Evolutionary conservation across 2,329 filamentous ascomycete genomes (phyloP).

Genomic region (Ceratocystis albifundus): DNA sequence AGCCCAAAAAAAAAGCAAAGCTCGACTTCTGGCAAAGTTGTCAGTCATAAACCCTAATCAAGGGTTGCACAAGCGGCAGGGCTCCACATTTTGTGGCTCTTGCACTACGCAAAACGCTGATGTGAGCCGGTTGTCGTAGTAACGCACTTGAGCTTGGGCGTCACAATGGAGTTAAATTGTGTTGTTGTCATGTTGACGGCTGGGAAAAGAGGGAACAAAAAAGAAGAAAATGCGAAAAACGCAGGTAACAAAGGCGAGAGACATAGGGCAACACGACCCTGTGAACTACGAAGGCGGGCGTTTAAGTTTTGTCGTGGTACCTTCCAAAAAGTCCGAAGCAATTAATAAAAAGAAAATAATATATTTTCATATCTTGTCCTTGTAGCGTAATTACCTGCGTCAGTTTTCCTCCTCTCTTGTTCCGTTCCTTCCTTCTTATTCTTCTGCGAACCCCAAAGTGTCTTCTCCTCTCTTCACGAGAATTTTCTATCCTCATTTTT

Average conservation of each 20-base stretch:
- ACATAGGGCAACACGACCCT: neutral
- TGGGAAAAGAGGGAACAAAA: neutral
- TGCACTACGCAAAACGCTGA: neutral
- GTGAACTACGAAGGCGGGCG: neutral
- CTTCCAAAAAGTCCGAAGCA: neutral
- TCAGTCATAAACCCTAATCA: neutral
- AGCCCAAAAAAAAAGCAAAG: no score
- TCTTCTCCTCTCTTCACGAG: neutral
- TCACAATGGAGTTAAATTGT: constrained; percentile 5
- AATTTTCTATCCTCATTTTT: neutral
- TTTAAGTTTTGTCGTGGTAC: neutral
- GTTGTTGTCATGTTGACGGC: constrained; percentile 7
- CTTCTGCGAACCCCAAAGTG: neutral
- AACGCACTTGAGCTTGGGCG: constrained; percentile 4
- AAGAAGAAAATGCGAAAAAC: neutral
- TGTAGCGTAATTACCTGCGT: neutral
- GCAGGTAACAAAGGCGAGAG: neutral
- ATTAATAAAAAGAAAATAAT: neutral
- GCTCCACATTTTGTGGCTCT: neutral
- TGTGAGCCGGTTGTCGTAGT: neutral
- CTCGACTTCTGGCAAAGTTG: no score
- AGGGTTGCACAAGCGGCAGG: neutral
- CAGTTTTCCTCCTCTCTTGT: neutral
- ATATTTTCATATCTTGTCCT: neutral
- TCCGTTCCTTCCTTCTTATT: neutral